These are phyloP conservation scores for Xylaria sp. DNA, from an alignment of 2,329 filamentous ascomycete species.

Conservation along the genomic window DNA sequence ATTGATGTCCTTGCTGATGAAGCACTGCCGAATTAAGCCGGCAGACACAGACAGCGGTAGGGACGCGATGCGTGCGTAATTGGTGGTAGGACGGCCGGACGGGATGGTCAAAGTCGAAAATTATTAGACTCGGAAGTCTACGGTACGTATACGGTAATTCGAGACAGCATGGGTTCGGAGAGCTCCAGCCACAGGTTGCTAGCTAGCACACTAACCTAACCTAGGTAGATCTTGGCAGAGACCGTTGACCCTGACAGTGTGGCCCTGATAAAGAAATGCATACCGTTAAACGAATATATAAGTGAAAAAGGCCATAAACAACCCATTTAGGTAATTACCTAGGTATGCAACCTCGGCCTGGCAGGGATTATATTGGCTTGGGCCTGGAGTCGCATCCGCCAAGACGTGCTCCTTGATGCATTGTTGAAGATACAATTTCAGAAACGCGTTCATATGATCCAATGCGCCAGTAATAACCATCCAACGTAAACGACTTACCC, in stretches of 20 bases:
- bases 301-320: not conserved
- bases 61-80: conserved; percentile 45
- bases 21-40: conserved; percentile 50
- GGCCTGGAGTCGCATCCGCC: conserved; percentile 21
- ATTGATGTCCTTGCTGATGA: conserved; percentile 49
- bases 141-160: conserved; percentile 19
- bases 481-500: conserved; percentile 6
- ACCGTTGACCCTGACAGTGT: not conserved
- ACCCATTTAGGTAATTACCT: too few relatives aligned
- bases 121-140: conserved; percentile 33
- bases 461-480: conserved; percentile 13
- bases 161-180: not conserved
- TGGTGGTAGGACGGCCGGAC: conserved; percentile 38
- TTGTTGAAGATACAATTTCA: conserved; percentile 30
- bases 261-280: not conserved
- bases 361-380: conserved; percentile 28
- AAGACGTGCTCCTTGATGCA: conserved; percentile 29
- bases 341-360: conserved; percentile 23
- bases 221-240: not conserved
- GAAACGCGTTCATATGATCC: conserved; percentile 26
- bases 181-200: not conserved
- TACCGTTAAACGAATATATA: not conserved
- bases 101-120: conserved; percentile 41
- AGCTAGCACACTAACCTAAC: not conserved
- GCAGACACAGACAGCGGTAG: conserved; percentile 18